Base-by-base conservation (phyloP, 345 rosid genomes). In the Bretschneidera sinensis region DNA sequence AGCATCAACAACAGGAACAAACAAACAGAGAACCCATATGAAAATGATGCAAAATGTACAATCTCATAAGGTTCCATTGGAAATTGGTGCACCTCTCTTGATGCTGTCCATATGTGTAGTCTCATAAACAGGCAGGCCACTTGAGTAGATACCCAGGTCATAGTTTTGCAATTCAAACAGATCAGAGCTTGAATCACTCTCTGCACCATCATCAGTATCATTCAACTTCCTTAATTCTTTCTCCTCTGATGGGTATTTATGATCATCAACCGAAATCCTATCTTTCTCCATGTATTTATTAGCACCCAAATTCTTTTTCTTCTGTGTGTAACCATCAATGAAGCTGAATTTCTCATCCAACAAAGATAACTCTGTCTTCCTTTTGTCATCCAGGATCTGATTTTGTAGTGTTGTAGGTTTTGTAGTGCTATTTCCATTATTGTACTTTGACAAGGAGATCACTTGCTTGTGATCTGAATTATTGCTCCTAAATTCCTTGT, bases 151-250 rank as follows among this genome's bases (percentile, higher is more conserved):
- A 15, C 76, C 86, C 62, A 86, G 59, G 72, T 89, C 89, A 60
- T 85, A 92, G 72, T 82, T 92, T 43, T 83, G 87, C 71, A 92
- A 55, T 76, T 92, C 98, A 48, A 92, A 92, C 73, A 92, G 81
- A 79, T 92, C 98, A 54, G 97, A 92, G 71, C 98, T 92, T 21
- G 97, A 87, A 79, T 92, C 98, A 63, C 96, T 92, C 28, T 87
- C 96, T 45, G 81, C 85, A 7, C 89, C 89, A 55, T 77, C 86
- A 63, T 89, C 92, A 13, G 64, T 66, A 20, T 71, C 77, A 23
- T 23, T 65, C 3, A 67, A 74, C 61, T 71, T 77, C 67, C 62
- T 66, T 61, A 63, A 66, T 66, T 63, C 80, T 35, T 72, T 63
- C 47, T 66, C 66, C 45, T 72, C 78, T 25, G 63, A 49, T 68